Conservation (phyloP, 768 basidiomycete species). For the Boletus fagicola region DNA sequence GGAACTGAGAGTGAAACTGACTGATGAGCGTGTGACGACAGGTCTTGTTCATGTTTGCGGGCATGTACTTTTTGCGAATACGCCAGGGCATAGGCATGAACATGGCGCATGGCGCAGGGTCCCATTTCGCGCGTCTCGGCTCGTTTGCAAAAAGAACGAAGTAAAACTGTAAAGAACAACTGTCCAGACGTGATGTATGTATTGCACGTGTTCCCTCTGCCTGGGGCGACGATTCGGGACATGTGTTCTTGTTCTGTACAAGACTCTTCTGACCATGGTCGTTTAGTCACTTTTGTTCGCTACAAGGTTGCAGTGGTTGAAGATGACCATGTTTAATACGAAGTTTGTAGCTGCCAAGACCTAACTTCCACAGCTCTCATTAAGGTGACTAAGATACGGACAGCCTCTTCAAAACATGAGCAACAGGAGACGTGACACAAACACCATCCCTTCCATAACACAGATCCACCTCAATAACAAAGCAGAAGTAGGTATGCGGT, state of each 20-base stretch:
- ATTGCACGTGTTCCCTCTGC: too few species aligned
- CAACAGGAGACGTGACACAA: not conserved
- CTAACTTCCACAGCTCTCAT: too few species aligned
- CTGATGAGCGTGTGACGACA: not conserved
- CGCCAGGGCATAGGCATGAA: not conserved
- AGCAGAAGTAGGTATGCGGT: not conserved
- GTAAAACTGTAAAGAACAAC: not conserved
- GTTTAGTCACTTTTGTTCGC: too few species aligned
- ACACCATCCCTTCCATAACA: not conserved
- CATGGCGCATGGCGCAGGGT: not conserved
- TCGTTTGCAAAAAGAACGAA: not conserved
- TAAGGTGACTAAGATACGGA: too few species aligned
- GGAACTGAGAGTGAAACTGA: not conserved
- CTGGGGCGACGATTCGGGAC: too few species aligned
- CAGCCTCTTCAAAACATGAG: not conserved
- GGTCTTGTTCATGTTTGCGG: not conserved
- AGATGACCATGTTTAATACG: too few species aligned
- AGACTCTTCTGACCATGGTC: too few species aligned
- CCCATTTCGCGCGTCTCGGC: not conserved
- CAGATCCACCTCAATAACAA: not conserved
- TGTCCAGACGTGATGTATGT: too few species aligned
- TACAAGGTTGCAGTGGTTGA: too few species aligned
- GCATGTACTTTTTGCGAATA: not conserved
- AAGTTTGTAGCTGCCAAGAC: too few species aligned
- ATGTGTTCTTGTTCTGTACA: too few species aligned